Base-by-base conservation (phyloP, 2,329 filamentous ascomycete genomes). In the Fusarium austroafricanum region DNA sequence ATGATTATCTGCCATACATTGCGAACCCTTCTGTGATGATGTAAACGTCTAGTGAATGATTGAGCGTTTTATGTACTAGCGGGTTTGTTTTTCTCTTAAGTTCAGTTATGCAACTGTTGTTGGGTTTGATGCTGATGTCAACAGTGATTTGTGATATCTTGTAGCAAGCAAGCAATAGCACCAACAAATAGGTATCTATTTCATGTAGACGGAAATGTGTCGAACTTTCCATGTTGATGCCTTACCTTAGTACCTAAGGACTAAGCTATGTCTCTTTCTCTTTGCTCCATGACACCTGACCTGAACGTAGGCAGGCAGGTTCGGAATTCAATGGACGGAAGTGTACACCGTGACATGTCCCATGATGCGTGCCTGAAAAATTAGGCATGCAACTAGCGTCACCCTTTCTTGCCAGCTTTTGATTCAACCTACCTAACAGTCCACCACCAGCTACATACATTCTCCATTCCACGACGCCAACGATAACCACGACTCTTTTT, bases 351-450 rank as follows among this genome's bases (percentile, higher is more conserved):
- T 66, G 69, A 71, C 70, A 67, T 58, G 68, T 59, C 62, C 61
- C 50, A 65, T 61, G 54, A 58, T 65, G 28, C 8, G 2, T 70
- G 75, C 75, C 75, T 76, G 44, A 69, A 6, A 49, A 26, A 2
- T 37, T 37, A 76, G 75, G 75, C 75, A 60, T 4, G 9, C 65
- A 57, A 29, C 50, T n/a, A 33, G 61, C 45, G 49, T 68, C 68
- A 67, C 71, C 68, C 70, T 66, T 75, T 73, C 53, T 67, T 73
- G 73, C 73, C 73, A 75, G 73, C 72, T 75, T 75, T 75, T 73
- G 62, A 63, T 56, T 56, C 65, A 31, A 59, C 61, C 61, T 70
- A n/a, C 58, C 64, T 59, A 63, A 65, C 59, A 68, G 65, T 55
- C 54, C 66, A 68, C 47, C 53, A 42, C 26, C 50, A 65, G 58